phyloP scores from a whole-genome alignment of 306 rosid species.

The Macrotyloma uniflorum region DNA sequence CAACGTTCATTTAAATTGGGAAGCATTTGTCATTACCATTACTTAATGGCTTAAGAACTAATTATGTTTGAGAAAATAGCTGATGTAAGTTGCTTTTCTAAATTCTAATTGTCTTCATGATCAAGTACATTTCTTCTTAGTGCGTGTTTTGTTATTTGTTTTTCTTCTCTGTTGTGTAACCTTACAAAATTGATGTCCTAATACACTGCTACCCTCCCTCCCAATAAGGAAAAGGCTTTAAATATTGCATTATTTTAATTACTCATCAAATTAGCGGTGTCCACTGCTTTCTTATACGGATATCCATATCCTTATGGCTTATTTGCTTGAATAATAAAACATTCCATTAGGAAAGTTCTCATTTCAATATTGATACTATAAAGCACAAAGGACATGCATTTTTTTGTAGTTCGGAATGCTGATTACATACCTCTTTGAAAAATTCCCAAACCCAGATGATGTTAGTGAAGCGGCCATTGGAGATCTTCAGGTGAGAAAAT shows the following conservation, averaged over 20 bases:
- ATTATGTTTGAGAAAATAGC: constrained; percentile 23
- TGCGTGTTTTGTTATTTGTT: constrained; percentile 8
- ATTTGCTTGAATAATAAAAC: constrained; percentile 19
- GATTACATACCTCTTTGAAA: constrained; percentile 86
- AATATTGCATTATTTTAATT: constrained; percentile 17
- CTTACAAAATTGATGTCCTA: constrained; percentile 9
- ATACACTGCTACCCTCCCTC: background rate
- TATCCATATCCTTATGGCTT: constrained; percentile 25
- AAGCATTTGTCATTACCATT: constrained; percentile 15
- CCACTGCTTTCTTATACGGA: constrained; percentile 11
- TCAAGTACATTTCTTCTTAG: constrained; percentile 1
- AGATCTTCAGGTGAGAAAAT: constrained; percentile 81
- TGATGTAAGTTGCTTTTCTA: constrained; percentile 9
- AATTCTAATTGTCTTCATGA: background rate
- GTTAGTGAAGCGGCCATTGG: constrained; percentile 76
- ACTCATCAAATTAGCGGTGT: constrained; percentile 9
- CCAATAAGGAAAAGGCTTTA: background rate
- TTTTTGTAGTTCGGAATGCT: constrained; percentile 95
- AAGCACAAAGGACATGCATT: constrained; percentile 29
- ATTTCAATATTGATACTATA: constrained; percentile 27
- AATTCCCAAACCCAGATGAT: constrained; percentile 70
- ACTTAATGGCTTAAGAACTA: constrained; percentile 18
- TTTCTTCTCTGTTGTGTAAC: constrained; percentile 11
- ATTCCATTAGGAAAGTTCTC: constrained; percentile 13
- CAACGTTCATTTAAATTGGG: constrained; percentile 15